Evolutionary conservation across 345 rosid genomes (phyloP), one percentile per base, ranked within the genome.

Genomic region (Cardamine resedifolia): DNA sequence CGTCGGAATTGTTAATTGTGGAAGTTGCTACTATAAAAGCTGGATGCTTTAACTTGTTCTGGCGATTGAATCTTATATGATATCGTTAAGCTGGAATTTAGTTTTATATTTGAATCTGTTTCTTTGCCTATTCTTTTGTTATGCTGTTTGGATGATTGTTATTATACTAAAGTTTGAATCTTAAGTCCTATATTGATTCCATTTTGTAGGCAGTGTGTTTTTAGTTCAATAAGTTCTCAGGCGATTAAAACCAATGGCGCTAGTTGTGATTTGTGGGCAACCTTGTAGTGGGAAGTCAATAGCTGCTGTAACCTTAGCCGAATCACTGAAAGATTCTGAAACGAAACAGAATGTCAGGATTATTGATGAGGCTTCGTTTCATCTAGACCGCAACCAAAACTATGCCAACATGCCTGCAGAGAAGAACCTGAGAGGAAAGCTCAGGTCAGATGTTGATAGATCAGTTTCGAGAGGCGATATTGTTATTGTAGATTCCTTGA

Each of bases 361-460:
- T 63, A 79, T 95, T 30, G 86, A 87, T 51, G 99, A 95, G 75
- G 78, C 77, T 47, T 88, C 87, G 15, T 87, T 96, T 61, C 98
- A 92, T 82, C 96, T 91, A 36, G 95, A 87, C 60, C 90, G 96
- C 10, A 92, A 88, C 71, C 91, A 90, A 69, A 96, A 90, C 73
- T 96, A 96, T 64, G 97, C 91, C 18, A 78, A 84, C 74, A 96
- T 90, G 94, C 78, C 97, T 7, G 85, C 90, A 1, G 98, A 95
- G 88, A 95, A 95, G 83, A 95, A 87, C 38, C 75, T 95, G 57
- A 81, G 99, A 66, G 99, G 97, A n/a, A 90, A 88, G 27, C 87
- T 96, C 0, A 77, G 99, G 80, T 96, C 99, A 24, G 97, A 90
- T 81, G 99, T 96, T 71, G 99, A 96, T 82, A 87, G 99, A 76